phyloP scores from a whole-genome alignment of 202 grass and related monocot genomes.

The Saccharum hybrid region DNA sequence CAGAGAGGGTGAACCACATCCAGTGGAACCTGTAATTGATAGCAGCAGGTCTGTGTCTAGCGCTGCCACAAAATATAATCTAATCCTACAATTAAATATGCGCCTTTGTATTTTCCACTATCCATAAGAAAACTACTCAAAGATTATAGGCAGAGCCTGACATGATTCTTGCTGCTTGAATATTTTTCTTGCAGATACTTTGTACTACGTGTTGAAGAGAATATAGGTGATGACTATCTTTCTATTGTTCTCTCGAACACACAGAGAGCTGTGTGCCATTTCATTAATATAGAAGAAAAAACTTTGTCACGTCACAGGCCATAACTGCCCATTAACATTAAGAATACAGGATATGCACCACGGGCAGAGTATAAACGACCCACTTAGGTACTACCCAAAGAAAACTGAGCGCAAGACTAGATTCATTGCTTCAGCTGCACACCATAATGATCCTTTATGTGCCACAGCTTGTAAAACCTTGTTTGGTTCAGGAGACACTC shows the following conservation, averaged over 20 bases:
- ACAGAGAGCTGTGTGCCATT: not conserved
- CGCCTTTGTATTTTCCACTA: conserved; percentile 7
- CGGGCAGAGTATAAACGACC: not conserved
- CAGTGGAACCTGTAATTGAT: conserved; percentile 92
- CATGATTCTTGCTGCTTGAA: conserved; percentile 33
- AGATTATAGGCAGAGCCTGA: conserved; percentile 37
- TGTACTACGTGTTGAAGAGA: conserved; percentile 94
- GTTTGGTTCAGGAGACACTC: not conserved
- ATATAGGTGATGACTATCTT: conserved; percentile 73
- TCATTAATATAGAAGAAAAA: not conserved
- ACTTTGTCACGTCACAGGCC: not conserved
- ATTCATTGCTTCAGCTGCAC: not conserved
- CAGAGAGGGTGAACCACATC: conserved; percentile 83
- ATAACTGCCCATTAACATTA: not conserved
- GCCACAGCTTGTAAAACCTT: not conserved
- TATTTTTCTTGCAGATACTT: conserved; percentile 77
- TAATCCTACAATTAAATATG: not conserved
- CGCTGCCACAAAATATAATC: not conserved
- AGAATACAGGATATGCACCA: not conserved
- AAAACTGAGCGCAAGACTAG: not conserved
- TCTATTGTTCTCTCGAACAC: not conserved
- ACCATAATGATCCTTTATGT: not conserved
- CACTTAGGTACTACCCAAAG: not conserved
- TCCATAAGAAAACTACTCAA: not conserved
- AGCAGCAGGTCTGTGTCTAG: conserved; percentile 75